phyloP scores from a whole-genome alignment of 192 early-diverging fungal genomes.

The Coemansia sp. region DNA sequence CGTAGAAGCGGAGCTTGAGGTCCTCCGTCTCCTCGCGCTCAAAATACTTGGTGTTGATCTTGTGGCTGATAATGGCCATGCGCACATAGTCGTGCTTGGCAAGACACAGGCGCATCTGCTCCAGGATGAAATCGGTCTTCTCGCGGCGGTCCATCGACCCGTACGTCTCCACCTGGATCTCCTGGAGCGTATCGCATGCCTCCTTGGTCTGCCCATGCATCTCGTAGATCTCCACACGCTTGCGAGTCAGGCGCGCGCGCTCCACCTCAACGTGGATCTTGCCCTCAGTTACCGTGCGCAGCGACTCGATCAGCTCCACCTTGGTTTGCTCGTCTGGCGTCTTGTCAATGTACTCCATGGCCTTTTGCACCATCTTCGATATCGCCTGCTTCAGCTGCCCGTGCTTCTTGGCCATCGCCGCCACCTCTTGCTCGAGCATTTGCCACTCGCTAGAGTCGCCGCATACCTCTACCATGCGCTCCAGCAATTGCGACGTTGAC shows the following conservation, averaged over 20 bases:
- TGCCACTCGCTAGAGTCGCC: slow-evolving; percentile 78
- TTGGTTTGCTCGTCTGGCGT: slow-evolving; percentile 79
- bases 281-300: slow-evolving; percentile 94
- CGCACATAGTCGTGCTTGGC: slow-evolving; percentile 90
- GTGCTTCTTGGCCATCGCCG: slow-evolving; percentile 94
- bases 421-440: slow-evolving; percentile 87
- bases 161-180: slow-evolving; percentile 97
- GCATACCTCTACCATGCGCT: slow-evolving; percentile 75
- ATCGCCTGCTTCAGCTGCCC: slow-evolving; percentile 95
- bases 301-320: slow-evolving; percentile 89
- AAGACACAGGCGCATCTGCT: slow-evolving; percentile 95
- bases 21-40: slow-evolving; percentile 71
- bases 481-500: slow-evolving; percentile 85
- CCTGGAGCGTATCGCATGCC: slow-evolving; percentile 94
- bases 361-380: slow-evolving; percentile 91
- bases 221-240: slow-evolving; percentile 86
- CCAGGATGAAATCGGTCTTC: slow-evolving; percentile 98
- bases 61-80: slow-evolving; percentile 91
- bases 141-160: slow-evolving; percentile 98
- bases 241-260: slow-evolving; percentile 89
- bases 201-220: slow-evolving; percentile 84
- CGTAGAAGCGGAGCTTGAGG: slow-evolving; percentile 90
- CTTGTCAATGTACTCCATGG: slow-evolving; percentile 84
- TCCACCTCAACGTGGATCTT: slow-evolving; percentile 99
- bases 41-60: slow-evolving; percentile 96